These are phyloP conservation scores for Inga laurina DNA, from an alignment of 306 rosid genomes.

Conservation along the genomic window DNA sequence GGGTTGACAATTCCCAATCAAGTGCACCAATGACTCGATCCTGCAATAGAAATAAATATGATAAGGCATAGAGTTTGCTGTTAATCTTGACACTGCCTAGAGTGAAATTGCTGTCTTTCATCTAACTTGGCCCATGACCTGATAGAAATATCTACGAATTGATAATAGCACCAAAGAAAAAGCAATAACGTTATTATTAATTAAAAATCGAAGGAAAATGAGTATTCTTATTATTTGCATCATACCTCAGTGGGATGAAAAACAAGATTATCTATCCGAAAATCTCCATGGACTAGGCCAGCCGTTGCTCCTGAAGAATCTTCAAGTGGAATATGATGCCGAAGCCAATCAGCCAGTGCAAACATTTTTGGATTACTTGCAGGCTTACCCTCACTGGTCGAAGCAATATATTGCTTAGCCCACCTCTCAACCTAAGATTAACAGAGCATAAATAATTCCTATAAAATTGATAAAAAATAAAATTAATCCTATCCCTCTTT, in stretches of 20 bases:
- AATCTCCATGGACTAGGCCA: conserved; percentile 98
- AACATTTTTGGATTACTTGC: conserved; percentile 87
- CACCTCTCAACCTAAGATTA: conserved; percentile 81
- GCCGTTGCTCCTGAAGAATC: conserved; percentile 75
- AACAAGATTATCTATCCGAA: conserved; percentile 89
- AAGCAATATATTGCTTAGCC: conserved; percentile 84
- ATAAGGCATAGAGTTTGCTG: conserved; percentile 32
- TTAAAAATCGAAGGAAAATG: conserved; percentile 22
- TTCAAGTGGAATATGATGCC: conserved; percentile 68
- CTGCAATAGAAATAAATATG: conserved; percentile 56
- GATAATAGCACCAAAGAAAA: conserved; percentile 22
- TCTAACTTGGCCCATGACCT: conserved; percentile 13
- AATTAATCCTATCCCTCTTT: conserved; percentile 19
- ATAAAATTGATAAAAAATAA: background rate
- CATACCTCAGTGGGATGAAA: conserved; percentile 90
- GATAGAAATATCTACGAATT: conserved; percentile 5
- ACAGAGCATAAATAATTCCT: conserved; percentile 7
- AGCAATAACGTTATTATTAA: background rate
- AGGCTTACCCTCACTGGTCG: conserved; percentile 80
- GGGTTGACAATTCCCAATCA: conserved; percentile 97
- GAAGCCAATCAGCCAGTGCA: conserved; percentile 76
- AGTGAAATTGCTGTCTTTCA: conserved; percentile 31
- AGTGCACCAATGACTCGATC: conserved; percentile 93
- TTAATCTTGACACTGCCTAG: conserved; percentile 20
- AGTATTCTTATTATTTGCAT: conserved; percentile 8